A percentile compares a stretch with the other conserved stretches of the same genome.
Evolutionary conservation across 495 filamentous ascomycete species (phyloP).

Genomic region (Hypoxylon fuscum): DNA sequence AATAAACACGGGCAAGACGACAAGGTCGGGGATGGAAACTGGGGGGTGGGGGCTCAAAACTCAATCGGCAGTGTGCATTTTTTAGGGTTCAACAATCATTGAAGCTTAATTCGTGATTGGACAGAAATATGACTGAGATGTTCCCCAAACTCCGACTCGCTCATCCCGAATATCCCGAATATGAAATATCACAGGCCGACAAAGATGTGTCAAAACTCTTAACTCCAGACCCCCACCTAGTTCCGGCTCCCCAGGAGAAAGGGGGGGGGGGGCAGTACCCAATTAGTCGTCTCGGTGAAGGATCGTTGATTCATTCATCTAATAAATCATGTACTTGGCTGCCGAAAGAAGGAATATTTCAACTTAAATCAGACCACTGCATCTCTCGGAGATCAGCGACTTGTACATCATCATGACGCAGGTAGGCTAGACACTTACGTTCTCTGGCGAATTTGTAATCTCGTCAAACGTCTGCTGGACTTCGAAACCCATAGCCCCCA

Average conservation of each 20-base stretch:
- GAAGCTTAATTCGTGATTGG: slow-evolving; percentile 27
- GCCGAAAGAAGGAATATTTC: slow-evolving; percentile 15
- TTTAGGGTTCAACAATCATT: slow-evolving; percentile 14
- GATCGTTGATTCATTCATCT: slow-evolving; percentile 12
- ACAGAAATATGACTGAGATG: slow-evolving; percentile 10
- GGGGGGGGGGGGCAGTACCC: slow-evolving; percentile 14
- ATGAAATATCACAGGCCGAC: slow-evolving; percentile 31
- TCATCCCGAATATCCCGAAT: slow-evolving; percentile 16
- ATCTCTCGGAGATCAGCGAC: slow-evolving; percentile 20
- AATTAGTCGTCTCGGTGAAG: slow-evolving; percentile 25
- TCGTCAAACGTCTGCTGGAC: slow-evolving; percentile 82
- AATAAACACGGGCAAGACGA: background rate
- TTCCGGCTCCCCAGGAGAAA: slow-evolving; percentile 5
- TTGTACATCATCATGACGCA: slow-evolving; percentile 14
- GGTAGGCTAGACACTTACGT: slow-evolving; percentile 46
- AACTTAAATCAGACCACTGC: slow-evolving; percentile 55
- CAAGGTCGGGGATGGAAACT: background rate
- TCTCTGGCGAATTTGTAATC: slow-evolving; percentile 77
- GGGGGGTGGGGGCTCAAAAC: slow-evolving; percentile 17
- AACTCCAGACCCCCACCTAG: slow-evolving; percentile 16
- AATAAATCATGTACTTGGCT: slow-evolving; percentile 5
- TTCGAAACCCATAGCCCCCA: slow-evolving; percentile 79
- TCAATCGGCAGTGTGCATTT: slow-evolving; percentile 27
- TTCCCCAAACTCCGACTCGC: slow-evolving; percentile 24
- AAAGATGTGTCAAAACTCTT: slow-evolving; percentile 16